These are phyloP conservation scores for Lycium barbarum DNA, from an alignment of 257 asterid species.

Conservation along the genomic window DNA sequence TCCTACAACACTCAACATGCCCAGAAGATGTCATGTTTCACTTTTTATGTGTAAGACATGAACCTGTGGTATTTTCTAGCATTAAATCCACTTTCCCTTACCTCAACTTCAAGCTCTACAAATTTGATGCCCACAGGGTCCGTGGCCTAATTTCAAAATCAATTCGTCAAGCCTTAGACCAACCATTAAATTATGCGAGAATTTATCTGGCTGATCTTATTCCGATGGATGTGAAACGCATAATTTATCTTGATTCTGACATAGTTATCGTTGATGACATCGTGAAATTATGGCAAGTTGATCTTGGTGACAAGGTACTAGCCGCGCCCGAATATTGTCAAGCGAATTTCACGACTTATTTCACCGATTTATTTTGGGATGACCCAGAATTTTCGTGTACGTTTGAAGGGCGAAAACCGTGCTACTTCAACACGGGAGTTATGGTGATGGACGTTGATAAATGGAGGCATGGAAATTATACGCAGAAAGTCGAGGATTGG, in stretches of 20 bases:
- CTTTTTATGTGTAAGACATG: conserved; percentile 38
- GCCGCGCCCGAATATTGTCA: conserved; percentile 52
- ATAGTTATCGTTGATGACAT: conserved; percentile 47
- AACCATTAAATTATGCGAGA: conserved; percentile 48
- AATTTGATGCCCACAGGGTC: conserved; percentile 39
- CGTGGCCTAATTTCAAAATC: conserved; percentile 47
- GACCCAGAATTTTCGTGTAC: conserved; percentile 28
- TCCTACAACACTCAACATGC: conserved; percentile 55
- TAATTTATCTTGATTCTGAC: conserved; percentile 49
- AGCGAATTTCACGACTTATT: conserved; percentile 46
- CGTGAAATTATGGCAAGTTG: conserved; percentile 43
- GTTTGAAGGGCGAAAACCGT: conserved; percentile 45
- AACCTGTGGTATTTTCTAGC: conserved; percentile 34
- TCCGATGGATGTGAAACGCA: conserved; percentile 38
- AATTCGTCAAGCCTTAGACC: conserved; percentile 52
- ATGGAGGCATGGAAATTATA: conserved; percentile 44
- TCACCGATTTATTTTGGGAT: conserved; percentile 45
- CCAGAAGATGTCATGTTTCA: conserved; percentile 53
- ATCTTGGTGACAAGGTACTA: conserved; percentile 34
- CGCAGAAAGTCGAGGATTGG: conserved; percentile 51
- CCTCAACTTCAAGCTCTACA: conserved; percentile 45
- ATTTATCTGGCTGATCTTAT: conserved; percentile 38
- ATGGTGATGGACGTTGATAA: conserved; percentile 53
- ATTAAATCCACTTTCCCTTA: conserved; percentile 52
- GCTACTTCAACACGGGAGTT: conserved; percentile 57